A percentile compares a stretch with the other conserved stretches of the same genome.
phyloP scores from a whole-genome alignment of 2,329 filamentous ascomycete species.

The Pseudogymnoascus sp. region DNA sequence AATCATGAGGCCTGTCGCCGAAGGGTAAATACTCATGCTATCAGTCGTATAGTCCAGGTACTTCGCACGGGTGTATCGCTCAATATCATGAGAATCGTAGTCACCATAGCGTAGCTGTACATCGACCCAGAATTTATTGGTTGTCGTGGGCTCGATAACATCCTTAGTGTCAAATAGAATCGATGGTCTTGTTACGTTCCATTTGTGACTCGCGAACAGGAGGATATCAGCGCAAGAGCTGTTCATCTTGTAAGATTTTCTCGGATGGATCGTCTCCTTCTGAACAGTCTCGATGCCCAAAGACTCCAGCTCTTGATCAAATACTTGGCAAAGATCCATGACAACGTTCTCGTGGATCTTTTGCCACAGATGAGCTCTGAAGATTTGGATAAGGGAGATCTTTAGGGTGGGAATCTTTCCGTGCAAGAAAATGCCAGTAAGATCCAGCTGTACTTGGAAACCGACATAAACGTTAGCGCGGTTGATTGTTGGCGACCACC shows the following conservation, averaged over 20 bases:
- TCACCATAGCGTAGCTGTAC: slow-evolving; percentile 95
- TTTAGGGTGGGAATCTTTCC: slow-evolving; percentile 98
- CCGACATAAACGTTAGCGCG: slow-evolving; percentile 96
- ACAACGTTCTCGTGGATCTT: slow-evolving; percentile 99
- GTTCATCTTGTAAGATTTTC: slow-evolving; percentile 99
- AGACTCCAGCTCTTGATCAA: slow-evolving; percentile 93
- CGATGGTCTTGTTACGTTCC: slow-evolving; percentile 93
- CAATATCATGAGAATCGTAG: slow-evolving; percentile 98
- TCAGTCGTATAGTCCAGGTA: slow-evolving; percentile 99
- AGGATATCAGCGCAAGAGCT: slow-evolving; percentile 97
- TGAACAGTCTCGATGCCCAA: slow-evolving; percentile 95
- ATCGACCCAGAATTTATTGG: slow-evolving; percentile 99
- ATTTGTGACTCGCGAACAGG: slow-evolving; percentile 95
- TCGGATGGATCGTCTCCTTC: slow-evolving; percentile 96
- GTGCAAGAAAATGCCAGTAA: slow-evolving; percentile 98
- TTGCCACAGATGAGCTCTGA: slow-evolving; percentile 99
- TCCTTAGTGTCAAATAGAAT: slow-evolving; percentile 95
- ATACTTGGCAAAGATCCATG: slow-evolving; percentile 98
- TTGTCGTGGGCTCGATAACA: slow-evolving; percentile 83
- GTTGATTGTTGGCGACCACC: slow-evolving; percentile 95
- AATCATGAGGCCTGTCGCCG: slow-evolving; percentile 93
- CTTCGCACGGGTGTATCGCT: slow-evolving; percentile 93
- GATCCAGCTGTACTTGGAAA: slow-evolving; percentile 97
- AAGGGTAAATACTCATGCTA: slow-evolving; percentile 97
- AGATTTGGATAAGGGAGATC: slow-evolving; percentile 97